These are phyloP conservation scores for Naganishia vishniacii DNA, from an alignment of 768 basidiomycete genomes.

Conservation along the genomic window DNA sequence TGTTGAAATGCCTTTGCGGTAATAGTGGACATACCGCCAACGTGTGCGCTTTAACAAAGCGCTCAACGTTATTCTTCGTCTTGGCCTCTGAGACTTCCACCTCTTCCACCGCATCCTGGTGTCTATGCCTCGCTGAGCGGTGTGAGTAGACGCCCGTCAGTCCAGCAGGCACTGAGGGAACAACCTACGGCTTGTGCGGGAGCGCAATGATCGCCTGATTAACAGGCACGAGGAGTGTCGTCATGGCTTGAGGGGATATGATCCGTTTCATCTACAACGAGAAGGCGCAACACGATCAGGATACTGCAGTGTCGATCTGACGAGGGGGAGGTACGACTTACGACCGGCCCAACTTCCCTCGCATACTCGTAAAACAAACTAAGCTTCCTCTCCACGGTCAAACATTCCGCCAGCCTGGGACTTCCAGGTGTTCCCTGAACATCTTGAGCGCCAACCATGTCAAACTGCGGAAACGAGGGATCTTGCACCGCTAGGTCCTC, in stretches of 20 bases:
- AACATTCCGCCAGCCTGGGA: conserved; percentile 32
- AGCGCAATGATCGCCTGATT: conserved; percentile 83
- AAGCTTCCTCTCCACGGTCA: conserved; percentile 35
- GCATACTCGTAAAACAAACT: conserved; percentile 40
- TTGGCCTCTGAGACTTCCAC: conserved; percentile 52
- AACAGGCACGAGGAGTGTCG: conserved; percentile 72
- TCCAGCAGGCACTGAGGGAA: background rate
- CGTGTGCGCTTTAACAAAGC: conserved; percentile 77
- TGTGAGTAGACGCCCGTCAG: background rate
- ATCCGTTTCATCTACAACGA: conserved; percentile 7
- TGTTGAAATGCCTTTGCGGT: background rate
- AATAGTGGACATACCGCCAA: conserved; percentile 59
- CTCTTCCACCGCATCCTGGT: conserved; percentile 35
- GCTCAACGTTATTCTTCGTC: conserved; percentile 64
- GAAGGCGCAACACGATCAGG: background rate
- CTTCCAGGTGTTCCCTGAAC: conserved; percentile 11
- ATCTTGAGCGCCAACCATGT: conserved; percentile 5
- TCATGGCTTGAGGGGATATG: conserved; percentile 32
- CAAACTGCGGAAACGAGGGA: conserved; percentile 31
- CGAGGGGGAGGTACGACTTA: conserved; percentile 19
- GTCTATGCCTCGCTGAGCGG: conserved; percentile 30
- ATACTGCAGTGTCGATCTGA: background rate
- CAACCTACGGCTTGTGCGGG: conserved; percentile 51
- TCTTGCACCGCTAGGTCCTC: conserved; percentile 5
- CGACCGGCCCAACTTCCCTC: conserved; percentile 33